Evolutionary conservation across 2,329 filamentous ascomycete genomes (phyloP), one percentile per base, ranked within the genome.

Genomic region (Akanthomyces lecanii): DNA sequence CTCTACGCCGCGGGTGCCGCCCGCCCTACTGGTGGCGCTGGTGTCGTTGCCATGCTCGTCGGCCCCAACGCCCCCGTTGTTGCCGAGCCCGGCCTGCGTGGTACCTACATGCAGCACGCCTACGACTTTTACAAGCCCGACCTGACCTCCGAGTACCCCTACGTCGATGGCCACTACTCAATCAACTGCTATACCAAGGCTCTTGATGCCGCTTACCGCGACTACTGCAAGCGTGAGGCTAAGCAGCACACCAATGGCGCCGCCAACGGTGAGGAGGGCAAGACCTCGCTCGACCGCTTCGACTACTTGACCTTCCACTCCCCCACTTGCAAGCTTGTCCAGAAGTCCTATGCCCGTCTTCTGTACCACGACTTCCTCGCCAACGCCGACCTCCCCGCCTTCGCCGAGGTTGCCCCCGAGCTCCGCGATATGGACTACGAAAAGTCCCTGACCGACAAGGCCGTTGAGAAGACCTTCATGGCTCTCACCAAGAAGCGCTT

Each of bases 41-140:
- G 90, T 70, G 88, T 84, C 67, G 89, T 94, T 65, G 90, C 90
- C 72, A 83, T 94, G 82, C 81, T 94, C 69, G 83, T 94, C 70
- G 90, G 90, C 62, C 90, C 90, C 64, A 81, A 93, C 73, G 90
- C 90, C 59, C 90, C 90, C 62, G 79, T 94, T 66, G 89, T 88
- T 65, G 81, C 89, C 67, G 90, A 94, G 79, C 86, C 90, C 58
- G 91, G 91, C 73, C 85, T 92, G 73, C 88, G 90, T 72, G 90
- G 89, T 73, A 88, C 82, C 71, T 92, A 91, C 81, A 89, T 93
- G 87, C 83, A 88, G 76, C 90, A 94, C 79, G 88, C 88, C 70
- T 95, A 94, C 77, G 90, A 94, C 77, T 94, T 94, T 77, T 94
- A 92, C 86, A 94, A 94, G 87, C 90, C 90, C 71, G 90, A 94